These are phyloP conservation scores for Hymenoscyphus infarciens DNA, from an alignment of 2,329 filamentous ascomycete genomes.

Conservation along the genomic window DNA sequence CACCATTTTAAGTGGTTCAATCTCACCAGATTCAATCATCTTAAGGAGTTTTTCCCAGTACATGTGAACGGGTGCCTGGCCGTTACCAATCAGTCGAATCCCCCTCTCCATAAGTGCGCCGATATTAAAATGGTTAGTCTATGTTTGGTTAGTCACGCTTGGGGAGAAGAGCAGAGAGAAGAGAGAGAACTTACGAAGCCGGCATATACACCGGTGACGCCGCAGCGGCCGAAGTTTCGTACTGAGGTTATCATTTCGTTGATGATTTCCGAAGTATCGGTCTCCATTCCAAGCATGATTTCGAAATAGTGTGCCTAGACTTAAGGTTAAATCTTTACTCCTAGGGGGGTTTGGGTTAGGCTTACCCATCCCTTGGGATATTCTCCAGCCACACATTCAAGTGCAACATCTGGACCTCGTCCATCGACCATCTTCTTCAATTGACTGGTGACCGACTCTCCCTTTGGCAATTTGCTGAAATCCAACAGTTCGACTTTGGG, in stretches of 20 bases:
- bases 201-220: constrained; percentile 69
- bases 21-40: constrained; percentile 61
- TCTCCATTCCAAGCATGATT: constrained; percentile 65
- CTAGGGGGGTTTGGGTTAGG: no score
- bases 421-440: constrained; percentile 71
- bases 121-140: constrained; percentile 33
- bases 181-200: constrained; percentile 48
- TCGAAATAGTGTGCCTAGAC: constrained; percentile 51
- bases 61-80: constrained; percentile 70
- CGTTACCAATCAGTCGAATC: constrained; percentile 70
- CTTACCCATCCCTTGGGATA: constrained; percentile 54
- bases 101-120: constrained; percentile 79
- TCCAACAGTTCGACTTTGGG: constrained; percentile 66
- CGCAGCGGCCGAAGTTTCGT: constrained; percentile 67
- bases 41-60: constrained; percentile 79
- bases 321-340: no score
- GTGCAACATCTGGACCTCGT: constrained; percentile 69
- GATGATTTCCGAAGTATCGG: constrained; percentile 76
- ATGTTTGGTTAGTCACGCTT: constrained; percentile 2
- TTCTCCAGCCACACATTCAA: constrained; percentile 64
- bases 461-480: constrained; percentile 56
- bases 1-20: constrained; percentile 77
- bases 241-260: constrained; percentile 79
- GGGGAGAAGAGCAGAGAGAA: not conserved
- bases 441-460: constrained; percentile 65